Evolutionary conservation across 2,329 filamentous ascomycete genomes (phyloP), one percentile per base, ranked within the genome.

Genomic region (Pseudonectria foliicola): DNA sequence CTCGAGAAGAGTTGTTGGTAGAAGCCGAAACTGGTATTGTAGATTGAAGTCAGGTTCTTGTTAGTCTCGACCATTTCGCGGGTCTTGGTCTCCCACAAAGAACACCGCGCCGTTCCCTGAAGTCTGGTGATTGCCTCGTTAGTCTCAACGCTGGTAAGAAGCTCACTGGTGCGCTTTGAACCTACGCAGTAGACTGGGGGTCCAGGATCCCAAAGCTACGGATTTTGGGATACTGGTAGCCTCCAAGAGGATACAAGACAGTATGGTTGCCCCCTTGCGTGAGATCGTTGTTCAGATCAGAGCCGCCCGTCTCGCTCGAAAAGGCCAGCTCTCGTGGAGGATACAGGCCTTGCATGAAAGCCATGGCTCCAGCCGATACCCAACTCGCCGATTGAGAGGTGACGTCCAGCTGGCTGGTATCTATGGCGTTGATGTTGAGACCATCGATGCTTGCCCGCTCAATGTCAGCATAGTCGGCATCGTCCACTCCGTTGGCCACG

Each of bases 341-440:
- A 53, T 94, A 95, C 4, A 95, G 67, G 4, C 82, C 87, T 56
- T 95, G 88, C 48, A 92, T 63, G 59, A 94, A 93, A 1, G 81
- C 86, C 33, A 75, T 66, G 24, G 85, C 85, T 3, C 85, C 79
- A 40, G 73, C 79, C 33, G 78, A 74, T 23, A 89, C 52, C 50
- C 62, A 70, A 16, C 59, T 54, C 33, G 70, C 63, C 4, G 58
- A 52, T 25, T 53, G 63, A 13, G 66, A 62, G 23, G 61, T 43
- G 24, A 73, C 46, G 23, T 55, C 51, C 13, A 78, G 46, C 45
- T 75, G 66, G 3, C 38, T 46, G 39, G 71, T 73, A 47, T 75
- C 63, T 31, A 77, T 64, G n/a, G 59, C 57, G 38, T 68, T 53
- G 7, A 45, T 32, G 13, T 59, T 48, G 23, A 77, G 55, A 25